Evolutionary conservation across 179 eudicot species (phyloP).

Genomic region (Amaranthus tricolor): DNA sequence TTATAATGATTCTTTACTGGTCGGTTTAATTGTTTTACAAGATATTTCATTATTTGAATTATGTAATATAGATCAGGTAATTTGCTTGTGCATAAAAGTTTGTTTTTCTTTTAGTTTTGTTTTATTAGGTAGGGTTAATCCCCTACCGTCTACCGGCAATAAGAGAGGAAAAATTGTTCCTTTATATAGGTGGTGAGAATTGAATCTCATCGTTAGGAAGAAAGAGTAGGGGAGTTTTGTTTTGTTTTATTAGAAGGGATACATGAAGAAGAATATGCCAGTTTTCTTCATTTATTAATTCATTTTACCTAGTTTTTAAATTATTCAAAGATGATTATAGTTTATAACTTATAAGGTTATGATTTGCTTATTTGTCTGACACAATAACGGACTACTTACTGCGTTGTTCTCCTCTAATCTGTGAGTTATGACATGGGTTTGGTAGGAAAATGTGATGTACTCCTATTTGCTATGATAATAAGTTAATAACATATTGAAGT

Average conservation of each 20-base stretch:
- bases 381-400: background rate
- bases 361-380: constrained; percentile 14
- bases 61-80: too few relatives aligned
- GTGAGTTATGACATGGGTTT: background rate
- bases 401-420: background rate
- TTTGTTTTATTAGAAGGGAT: constrained; percentile 5
- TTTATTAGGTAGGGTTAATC: too few relatives aligned
- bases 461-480: too few relatives aligned
- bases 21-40: too few relatives aligned
- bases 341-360: background rate
- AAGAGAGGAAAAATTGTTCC: too few relatives aligned
- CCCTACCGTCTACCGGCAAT: too few relatives aligned
- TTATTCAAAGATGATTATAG: background rate
- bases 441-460: background rate
- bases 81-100: too few relatives aligned
- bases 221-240: background rate
- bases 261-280: background rate
- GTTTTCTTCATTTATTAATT: background rate
- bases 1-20: constrained; percentile 7
- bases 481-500: too few relatives aligned
- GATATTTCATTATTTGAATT: too few relatives aligned
- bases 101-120: too few relatives aligned
- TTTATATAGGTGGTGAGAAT: too few relatives aligned
- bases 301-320: background rate
- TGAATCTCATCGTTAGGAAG: too few relatives aligned